Conservation (phyloP, 192 early-diverging fungal genomes). For the Backusella westeae region DNA sequence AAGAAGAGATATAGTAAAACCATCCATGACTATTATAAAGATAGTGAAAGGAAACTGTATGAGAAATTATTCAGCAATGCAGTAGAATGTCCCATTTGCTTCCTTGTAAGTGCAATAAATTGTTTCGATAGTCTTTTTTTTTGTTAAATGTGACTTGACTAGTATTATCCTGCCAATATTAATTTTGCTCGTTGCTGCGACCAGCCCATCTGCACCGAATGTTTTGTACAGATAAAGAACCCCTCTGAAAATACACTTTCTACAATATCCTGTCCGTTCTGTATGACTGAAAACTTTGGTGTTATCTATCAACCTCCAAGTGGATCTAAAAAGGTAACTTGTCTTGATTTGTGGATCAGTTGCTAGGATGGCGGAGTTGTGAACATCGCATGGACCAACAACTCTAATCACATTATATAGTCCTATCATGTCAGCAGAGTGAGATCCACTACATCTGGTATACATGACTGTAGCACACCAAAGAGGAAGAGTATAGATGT, state of each 20-base stretch:
- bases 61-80: slow-evolving; percentile 30
- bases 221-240: slow-evolving; percentile 93
- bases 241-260: neutral
- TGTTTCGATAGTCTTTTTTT: neutral
- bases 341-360: neutral
- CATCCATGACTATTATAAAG: slow-evolving; percentile 1
- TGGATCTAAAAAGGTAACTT: neutral
- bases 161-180: slow-evolving; percentile 88
- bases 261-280: neutral
- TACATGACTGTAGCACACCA: neutral
- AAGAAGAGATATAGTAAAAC: neutral
- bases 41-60: slow-evolving; percentile 1
- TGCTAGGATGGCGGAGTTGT: neutral
- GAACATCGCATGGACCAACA: neutral
- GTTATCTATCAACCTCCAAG: slow-evolving; percentile 1
- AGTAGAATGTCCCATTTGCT: slow-evolving; percentile 94
- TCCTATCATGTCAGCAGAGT: slow-evolving; percentile 5
- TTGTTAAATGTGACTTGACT: neutral
- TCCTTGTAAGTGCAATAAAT: slow-evolving; percentile 61
- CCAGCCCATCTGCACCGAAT: slow-evolving; percentile 95
- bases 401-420: neutral
- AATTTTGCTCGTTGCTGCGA: slow-evolving; percentile 93
- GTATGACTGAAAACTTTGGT: slow-evolving; percentile 7
- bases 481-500: slow-evolving; percentile 5
- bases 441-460: slow-evolving; percentile 7